Evolutionary conservation across 345 rosid species (phyloP).

Genomic region (Diplotaxis tenuifolia): DNA sequence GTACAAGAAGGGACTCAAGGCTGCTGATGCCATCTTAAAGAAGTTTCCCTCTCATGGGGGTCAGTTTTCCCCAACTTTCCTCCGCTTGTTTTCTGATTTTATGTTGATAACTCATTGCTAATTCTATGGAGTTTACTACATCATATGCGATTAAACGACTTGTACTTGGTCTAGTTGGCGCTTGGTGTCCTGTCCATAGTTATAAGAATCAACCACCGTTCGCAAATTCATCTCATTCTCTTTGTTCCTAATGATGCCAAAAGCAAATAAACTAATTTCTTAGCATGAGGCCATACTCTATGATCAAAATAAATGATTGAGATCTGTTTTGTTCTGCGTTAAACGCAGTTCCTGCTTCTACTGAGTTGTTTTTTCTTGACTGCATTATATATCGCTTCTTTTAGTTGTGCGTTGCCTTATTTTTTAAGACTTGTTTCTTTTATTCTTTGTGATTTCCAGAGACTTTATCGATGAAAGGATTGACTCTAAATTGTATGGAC

Average conservation of each 20-base stretch:
- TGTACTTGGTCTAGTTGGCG: not conserved
- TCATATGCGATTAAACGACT: not conserved
- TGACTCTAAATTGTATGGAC: constrained; percentile 97
- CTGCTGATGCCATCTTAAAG: constrained; percentile 93
- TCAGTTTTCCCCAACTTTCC: constrained; percentile 30
- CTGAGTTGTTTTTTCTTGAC: not conserved
- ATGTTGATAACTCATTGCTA: not conserved
- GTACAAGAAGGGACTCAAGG: constrained; percentile 96
- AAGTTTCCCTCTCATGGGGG: constrained; percentile 99
- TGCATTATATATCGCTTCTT: not conserved
- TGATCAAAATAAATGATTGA: constrained; percentile 8
- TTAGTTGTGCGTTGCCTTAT: not conserved
- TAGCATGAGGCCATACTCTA: not conserved
- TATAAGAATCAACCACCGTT: not conserved
- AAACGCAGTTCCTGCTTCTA: not conserved
- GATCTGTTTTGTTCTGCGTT: constrained; percentile 4
- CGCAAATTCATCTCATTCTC: not conserved
- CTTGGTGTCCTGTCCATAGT: not conserved
- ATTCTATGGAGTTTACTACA: not conserved
- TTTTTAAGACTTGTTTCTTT: not conserved
- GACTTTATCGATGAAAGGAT: constrained; percentile 97
- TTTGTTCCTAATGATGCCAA: not conserved
- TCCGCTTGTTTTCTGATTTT: not conserved
- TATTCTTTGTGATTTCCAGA: constrained; percentile 47
- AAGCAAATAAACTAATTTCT: not conserved